Conservation (phyloP, 2,329 filamentous ascomycete genomes). For the Aspergillus sp. region DNA sequence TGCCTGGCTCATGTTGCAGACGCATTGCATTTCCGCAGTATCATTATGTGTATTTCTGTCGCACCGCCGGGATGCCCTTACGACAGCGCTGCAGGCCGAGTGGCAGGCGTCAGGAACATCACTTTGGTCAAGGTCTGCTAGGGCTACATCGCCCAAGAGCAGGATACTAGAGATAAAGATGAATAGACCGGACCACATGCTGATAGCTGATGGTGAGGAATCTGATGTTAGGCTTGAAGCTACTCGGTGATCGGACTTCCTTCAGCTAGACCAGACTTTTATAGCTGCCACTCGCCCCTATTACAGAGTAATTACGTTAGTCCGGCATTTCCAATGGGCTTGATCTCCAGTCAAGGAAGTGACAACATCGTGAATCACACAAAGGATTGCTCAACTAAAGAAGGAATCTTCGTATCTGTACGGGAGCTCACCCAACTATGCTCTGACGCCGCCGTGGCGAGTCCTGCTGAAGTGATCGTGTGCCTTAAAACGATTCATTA, state of each 20-base stretch:
- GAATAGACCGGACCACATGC: conserved; percentile 18
- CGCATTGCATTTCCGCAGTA: conserved; percentile 26
- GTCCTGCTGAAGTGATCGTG: no score
- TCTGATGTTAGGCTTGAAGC: background rate
- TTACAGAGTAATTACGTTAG: no score
- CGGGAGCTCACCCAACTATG: no score
- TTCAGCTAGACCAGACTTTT: no score
- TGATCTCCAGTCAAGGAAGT: no score
- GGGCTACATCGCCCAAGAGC: conserved; percentile 21
- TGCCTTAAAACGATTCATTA: no score
- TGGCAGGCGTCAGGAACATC: conserved; percentile 31
- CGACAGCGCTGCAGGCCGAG: conserved; percentile 24
- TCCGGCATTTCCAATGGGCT: no score
- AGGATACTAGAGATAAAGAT: conserved; percentile 26
- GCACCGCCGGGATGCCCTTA: conserved; percentile 25
- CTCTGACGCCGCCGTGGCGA: no score
- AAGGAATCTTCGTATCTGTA: no score
- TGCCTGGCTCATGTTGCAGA: conserved; percentile 28
- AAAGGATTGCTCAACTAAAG: no score
- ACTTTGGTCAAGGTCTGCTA: conserved; percentile 25
- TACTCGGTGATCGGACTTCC: background rate
- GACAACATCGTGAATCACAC: no score
- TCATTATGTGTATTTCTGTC: conserved; percentile 24
- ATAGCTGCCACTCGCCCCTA: no score
- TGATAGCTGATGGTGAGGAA: background rate